phyloP scores from a whole-genome alignment of 164 flowering plant genomes.

The Buxus sempervirens region DNA sequence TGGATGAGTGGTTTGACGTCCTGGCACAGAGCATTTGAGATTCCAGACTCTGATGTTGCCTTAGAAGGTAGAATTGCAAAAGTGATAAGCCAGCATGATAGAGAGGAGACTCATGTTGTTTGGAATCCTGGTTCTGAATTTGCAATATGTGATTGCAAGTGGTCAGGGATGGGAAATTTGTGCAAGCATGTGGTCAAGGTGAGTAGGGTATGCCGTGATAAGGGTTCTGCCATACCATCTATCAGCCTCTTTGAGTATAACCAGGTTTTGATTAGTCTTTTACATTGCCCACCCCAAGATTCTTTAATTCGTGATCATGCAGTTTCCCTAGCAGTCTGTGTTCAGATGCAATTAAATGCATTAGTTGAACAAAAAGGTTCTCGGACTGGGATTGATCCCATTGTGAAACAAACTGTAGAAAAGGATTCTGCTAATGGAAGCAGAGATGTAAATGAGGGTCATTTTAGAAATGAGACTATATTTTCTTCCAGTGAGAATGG shows the following conservation, averaged over 20 bases:
- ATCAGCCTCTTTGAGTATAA: slow-evolving; percentile 59
- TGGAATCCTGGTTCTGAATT: slow-evolving; percentile 83
- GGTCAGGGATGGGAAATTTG: slow-evolving; percentile 79
- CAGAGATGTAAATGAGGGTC: slow-evolving; percentile 13
- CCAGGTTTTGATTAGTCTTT: slow-evolving; percentile 52
- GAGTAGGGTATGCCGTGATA: slow-evolving; percentile 40
- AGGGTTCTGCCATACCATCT: slow-evolving; percentile 46
- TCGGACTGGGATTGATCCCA: slow-evolving; percentile 1
- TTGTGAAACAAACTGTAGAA: slow-evolving; percentile 14
- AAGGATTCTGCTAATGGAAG: slow-evolving; percentile 9
- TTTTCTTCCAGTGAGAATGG: slow-evolving; percentile 17
- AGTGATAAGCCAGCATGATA: slow-evolving; percentile 47
- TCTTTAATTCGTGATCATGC: slow-evolving; percentile 91
- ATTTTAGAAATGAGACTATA: neutral
- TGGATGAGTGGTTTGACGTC: slow-evolving; percentile 82
- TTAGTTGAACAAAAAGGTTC: slow-evolving; percentile 24
- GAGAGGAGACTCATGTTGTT: slow-evolving; percentile 41
- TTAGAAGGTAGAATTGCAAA: slow-evolving; percentile 56
- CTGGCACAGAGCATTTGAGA: slow-evolving; percentile 67
- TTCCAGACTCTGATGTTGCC: slow-evolving; percentile 68
- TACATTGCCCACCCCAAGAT: slow-evolving; percentile 71
- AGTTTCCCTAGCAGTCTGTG: slow-evolving; percentile 63
- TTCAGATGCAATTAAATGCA: slow-evolving; percentile 51
- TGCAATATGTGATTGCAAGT: slow-evolving; percentile 70
- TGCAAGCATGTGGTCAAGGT: slow-evolving; percentile 82